Evolutionary conservation across 2,329 filamentous ascomycete genomes (phyloP).

Genomic region (Diaporthe velutina): DNA sequence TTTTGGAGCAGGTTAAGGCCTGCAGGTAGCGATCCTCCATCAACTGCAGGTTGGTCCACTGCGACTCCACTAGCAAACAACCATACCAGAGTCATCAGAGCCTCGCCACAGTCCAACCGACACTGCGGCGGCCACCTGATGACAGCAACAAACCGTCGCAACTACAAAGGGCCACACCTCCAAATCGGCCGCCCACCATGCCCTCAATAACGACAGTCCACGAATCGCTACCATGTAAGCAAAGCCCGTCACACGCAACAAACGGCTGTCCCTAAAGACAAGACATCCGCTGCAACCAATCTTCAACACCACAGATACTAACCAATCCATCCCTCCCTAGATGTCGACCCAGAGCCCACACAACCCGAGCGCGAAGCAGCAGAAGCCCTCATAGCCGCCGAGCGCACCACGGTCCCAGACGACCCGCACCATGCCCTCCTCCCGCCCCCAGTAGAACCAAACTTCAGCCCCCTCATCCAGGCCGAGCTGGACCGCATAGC

Average conservation of each 20-base stretch:
- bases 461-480: conserved; percentile 75
- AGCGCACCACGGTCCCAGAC: conserved; percentile 62
- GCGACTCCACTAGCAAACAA: conserved; percentile 14
- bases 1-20: neutral
- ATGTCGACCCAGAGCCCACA: conserved; percentile 84
- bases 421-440: conserved; percentile 69
- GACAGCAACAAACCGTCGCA: neutral
- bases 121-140: neutral
- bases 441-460: conserved; percentile 62
- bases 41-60: neutral
- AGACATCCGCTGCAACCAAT: no score
- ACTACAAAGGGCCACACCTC: neutral
- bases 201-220: conserved; percentile 77
- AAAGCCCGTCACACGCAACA: no score
- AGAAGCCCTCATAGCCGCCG: conserved; percentile 76
- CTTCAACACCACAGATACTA: neutral
- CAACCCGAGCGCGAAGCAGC: conserved; percentile 74
- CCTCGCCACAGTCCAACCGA: neutral
- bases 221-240: conserved; percentile 84
- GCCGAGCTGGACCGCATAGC: conserved; percentile 78
- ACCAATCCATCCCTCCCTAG: conserved; percentile 59
- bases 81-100: neutral
- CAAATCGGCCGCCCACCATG: conserved; percentile 60
- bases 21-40: neutral
- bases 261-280: no score